phyloP scores from a whole-genome alignment of 805 yeast genomes.

The Starmerella asiatica region DNA sequence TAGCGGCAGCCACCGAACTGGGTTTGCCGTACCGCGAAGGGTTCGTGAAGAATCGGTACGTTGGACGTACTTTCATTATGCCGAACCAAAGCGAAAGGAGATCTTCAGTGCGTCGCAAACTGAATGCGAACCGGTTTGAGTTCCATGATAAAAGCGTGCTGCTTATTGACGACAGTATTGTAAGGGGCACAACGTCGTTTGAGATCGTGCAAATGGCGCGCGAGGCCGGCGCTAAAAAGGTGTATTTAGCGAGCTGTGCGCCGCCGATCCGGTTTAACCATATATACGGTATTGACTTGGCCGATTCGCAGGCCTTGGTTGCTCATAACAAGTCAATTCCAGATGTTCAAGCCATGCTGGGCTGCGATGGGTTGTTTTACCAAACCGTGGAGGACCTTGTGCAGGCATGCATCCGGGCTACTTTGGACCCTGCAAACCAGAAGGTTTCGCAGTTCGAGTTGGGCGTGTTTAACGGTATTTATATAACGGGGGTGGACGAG shows the following conservation, averaged over 20 bases:
- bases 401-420: slow-evolving; percentile 51
- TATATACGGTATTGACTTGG: slow-evolving; percentile 93
- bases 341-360: slow-evolving; percentile 62
- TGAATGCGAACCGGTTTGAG: slow-evolving; percentile 92
- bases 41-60: slow-evolving; percentile 89
- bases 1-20: slow-evolving; percentile 75
- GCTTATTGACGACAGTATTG: slow-evolving; percentile 92
- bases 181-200: slow-evolving; percentile 91
- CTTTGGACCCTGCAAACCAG: slow-evolving; percentile 22
- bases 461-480: slow-evolving; percentile 91
- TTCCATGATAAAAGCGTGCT: slow-evolving; percentile 73
- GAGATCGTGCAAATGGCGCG: slow-evolving; percentile 97
- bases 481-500: slow-evolving; percentile 88
- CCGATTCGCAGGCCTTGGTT: slow-evolving; percentile 85
- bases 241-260: slow-evolving; percentile 93
- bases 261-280: slow-evolving; percentile 96
- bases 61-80: slow-evolving; percentile 97
- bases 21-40: slow-evolving; percentile 88
- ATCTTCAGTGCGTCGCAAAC: slow-evolving; percentile 82
- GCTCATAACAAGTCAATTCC: slow-evolving; percentile 67
- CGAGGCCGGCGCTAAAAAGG: slow-evolving; percentile 93
- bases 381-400: slow-evolving; percentile 74
- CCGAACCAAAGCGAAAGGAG: slow-evolving; percentile 92
- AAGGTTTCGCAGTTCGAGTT: slow-evolving; percentile 63
- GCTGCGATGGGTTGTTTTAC: slow-evolving; percentile 84